Percentiles rank a stretch among this genome's conserved stretches.
Evolutionary conservation across 108 stramenopile species (phyloP).

Genomic region (Nitzschia sp.): DNA sequence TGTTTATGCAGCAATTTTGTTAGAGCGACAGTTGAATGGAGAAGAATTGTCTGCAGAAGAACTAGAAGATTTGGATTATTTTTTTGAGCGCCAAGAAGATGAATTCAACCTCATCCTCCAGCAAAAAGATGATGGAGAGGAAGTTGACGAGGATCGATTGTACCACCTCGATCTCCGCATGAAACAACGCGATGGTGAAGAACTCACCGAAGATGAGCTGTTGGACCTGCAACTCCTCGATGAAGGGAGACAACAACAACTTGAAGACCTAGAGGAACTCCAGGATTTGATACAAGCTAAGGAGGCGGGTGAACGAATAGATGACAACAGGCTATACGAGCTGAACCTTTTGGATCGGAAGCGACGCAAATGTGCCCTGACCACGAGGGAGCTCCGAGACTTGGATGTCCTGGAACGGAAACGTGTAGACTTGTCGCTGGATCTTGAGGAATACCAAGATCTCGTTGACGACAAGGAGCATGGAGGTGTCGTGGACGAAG

Average conservation of each 20-base stretch:
- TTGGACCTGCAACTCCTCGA: constrained; percentile 11
- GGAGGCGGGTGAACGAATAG: constrained; percentile 14
- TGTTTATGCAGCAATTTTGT: constrained; percentile 1
- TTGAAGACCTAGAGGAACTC: constrained; percentile 5
- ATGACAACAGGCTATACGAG: constrained; percentile 13
- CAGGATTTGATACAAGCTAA: constrained; percentile 5
- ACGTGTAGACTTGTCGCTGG: background rate
- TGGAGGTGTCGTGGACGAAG: constrained; percentile 25
- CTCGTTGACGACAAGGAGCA: constrained; percentile 9
- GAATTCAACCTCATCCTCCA: background rate
- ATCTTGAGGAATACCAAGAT: constrained; percentile 22
- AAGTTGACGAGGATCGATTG: constrained; percentile 22
- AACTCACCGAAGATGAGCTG: constrained; percentile 11
- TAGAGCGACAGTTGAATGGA: constrained; percentile 8
- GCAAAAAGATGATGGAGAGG: constrained; percentile 10
- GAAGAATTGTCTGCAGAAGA: background rate
- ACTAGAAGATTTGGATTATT: constrained; percentile 10
- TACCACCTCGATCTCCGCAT: constrained; percentile 22
- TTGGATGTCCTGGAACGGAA: constrained; percentile 18
- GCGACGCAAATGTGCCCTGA: constrained; percentile 3
- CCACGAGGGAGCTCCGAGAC: constrained; percentile 7
- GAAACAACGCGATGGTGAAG: background rate
- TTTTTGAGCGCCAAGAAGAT: constrained; percentile 1
- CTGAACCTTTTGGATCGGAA: constrained; percentile 18
- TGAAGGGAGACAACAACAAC: constrained; percentile 2